phyloP scores from a whole-genome alignment of 2,329 filamentous ascomycete genomes.

The Mycosphaerella sp. region DNA sequence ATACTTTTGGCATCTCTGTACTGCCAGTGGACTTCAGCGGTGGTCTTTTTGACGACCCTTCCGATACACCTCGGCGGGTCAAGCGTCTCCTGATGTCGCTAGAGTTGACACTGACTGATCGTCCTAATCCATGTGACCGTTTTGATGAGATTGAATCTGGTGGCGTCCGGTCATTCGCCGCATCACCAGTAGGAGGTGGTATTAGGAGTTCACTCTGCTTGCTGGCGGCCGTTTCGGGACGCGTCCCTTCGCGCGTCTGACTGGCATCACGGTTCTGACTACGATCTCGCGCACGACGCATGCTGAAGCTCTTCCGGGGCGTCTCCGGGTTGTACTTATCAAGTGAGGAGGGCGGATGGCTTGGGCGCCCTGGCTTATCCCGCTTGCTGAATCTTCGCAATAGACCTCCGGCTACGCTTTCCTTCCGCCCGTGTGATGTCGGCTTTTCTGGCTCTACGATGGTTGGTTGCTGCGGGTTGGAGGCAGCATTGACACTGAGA shows the following conservation, averaged over 20 bases:
- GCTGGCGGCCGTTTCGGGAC: constrained; percentile 51
- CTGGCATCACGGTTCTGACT: constrained; percentile 37
- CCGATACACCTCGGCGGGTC: constrained; percentile 49
- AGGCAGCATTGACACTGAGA: constrained; percentile 52
- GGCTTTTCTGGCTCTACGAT: constrained; percentile 35
- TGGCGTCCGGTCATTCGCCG: constrained; percentile 33
- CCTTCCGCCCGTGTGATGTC: constrained; percentile 60
- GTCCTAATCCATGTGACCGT: constrained; percentile 53
- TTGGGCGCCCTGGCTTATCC: constrained; percentile 55
- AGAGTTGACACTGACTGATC: constrained; percentile 88
- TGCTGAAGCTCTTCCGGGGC: constrained; percentile 82
- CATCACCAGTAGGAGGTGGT: constrained; percentile 59
- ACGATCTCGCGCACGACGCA: constrained; percentile 54
- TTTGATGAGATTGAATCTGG: background rate
- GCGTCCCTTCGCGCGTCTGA: constrained; percentile 40
- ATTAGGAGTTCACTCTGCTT: constrained; percentile 58
- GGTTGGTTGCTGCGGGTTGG: constrained; percentile 42
- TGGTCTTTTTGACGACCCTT: constrained; percentile 42
- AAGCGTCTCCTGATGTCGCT: constrained; percentile 68
- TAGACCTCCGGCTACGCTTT: constrained; percentile 77
- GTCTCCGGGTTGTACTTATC: constrained; percentile 69
- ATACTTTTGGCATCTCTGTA: constrained; percentile 29
- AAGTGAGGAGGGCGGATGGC: constrained; percentile 65
- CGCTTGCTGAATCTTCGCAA: constrained; percentile 87
- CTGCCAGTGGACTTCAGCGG: constrained; percentile 24